phyloP scores from a whole-genome alignment of 306 rosid genomes.

The Medicago arabica region DNA sequence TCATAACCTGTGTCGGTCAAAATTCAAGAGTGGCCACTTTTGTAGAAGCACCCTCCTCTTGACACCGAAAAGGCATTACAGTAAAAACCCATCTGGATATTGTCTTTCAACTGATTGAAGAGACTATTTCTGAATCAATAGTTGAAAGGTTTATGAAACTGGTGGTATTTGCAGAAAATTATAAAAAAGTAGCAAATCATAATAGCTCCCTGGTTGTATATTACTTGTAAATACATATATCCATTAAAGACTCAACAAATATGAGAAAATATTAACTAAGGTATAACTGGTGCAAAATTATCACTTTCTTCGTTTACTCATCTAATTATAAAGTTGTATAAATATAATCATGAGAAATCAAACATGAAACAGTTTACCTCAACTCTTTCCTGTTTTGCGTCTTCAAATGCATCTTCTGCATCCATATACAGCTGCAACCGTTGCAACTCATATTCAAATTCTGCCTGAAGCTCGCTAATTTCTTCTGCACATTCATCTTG shows the following conservation, averaged over 20 bases:
- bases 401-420: conserved; percentile 50
- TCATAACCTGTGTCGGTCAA: background rate
- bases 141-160: conserved; percentile 21
- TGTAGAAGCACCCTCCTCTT: conserved; percentile 22
- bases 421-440: conserved; percentile 75
- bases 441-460: conserved; percentile 80
- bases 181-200: conserved; percentile 6
- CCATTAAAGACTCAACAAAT: conserved; percentile 9
- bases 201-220: background rate
- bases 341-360: conserved; percentile 12
- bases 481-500: conserved; percentile 54
- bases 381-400: conserved; percentile 43
- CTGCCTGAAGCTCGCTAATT: conserved; percentile 72
- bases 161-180: background rate
- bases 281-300: background rate
- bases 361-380: conserved; percentile 52
- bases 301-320: conserved; percentile 6
- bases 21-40: conserved; percentile 15
- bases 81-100: conserved; percentile 12
- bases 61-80: conserved; percentile 15
- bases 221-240: background rate
- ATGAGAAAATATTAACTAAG: background rate
- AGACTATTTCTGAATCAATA: conserved; percentile 27
- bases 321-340: background rate
- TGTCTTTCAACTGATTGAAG: conserved; percentile 26